These are phyloP conservation scores for Termitomyces sp. DNA, from an alignment of 1,284 basidiomycete species.

Conservation along the genomic window DNA sequence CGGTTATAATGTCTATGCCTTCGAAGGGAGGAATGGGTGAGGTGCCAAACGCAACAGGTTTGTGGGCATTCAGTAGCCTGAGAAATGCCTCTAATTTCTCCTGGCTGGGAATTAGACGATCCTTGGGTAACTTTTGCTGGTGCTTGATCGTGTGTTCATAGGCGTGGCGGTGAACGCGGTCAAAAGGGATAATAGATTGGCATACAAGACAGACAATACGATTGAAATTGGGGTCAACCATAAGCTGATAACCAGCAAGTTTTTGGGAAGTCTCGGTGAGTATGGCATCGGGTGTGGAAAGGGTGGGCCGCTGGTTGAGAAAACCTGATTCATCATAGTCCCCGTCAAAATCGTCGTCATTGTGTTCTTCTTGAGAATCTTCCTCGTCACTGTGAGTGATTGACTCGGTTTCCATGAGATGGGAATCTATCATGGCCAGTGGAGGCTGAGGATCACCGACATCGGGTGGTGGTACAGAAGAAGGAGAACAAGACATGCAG, in stretches of 20 bases:
- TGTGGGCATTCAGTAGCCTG: background rate
- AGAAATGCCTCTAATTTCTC: background rate
- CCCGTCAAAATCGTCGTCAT: too few species aligned
- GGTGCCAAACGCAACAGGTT: background rate
- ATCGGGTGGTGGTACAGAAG: too few species aligned
- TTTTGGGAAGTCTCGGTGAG: too few species aligned
- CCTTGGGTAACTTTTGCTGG: background rate
- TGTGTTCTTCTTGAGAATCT: too few species aligned
- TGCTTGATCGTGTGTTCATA: background rate
- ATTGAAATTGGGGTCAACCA: background rate
- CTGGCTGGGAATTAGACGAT: background rate
- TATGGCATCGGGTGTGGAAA: too few species aligned
- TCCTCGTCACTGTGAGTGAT: too few species aligned
- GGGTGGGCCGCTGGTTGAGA: too few species aligned
- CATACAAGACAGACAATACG: background rate
- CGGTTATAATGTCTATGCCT: background rate
- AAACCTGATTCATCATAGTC: too few species aligned
- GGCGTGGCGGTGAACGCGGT: background rate
- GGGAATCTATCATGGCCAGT: too few species aligned
- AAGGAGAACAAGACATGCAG: too few species aligned
- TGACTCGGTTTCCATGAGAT: too few species aligned
- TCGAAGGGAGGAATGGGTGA: background rate
- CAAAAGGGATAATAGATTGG: background rate
- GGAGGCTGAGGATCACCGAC: too few species aligned
- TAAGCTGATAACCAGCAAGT: background rate